Percentiles rank a stretch among this genome's conserved stretches.
phyloP scores from a whole-genome alignment of 495 filamentous ascomycete genomes.

The Astrothelium subdiscretum region DNA sequence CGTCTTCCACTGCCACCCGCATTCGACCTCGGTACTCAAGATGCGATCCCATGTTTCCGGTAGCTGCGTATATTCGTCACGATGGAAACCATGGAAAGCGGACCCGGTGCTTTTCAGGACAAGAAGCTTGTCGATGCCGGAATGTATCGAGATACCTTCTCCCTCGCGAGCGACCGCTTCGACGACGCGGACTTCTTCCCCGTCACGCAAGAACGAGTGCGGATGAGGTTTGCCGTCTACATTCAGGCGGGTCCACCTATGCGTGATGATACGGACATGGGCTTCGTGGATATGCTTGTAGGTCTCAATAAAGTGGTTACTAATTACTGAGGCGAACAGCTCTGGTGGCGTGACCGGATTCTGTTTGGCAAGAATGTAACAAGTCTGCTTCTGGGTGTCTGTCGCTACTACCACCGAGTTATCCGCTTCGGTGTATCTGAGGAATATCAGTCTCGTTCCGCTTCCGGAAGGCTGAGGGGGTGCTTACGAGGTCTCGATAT shows the following conservation, averaged over 20 bases:
- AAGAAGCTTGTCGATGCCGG: slow-evolving; percentile 62
- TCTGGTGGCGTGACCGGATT: slow-evolving; percentile 88
- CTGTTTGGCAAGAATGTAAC: slow-evolving; percentile 89
- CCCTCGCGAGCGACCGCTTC: slow-evolving; percentile 39
- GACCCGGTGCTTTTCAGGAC: slow-evolving; percentile 97
- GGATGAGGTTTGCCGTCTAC: slow-evolving; percentile 86
- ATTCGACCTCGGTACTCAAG: slow-evolving; percentile 82
- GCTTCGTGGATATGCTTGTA: slow-evolving; percentile 81
- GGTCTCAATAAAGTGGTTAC: slow-evolving; percentile 73
- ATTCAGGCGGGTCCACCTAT: slow-evolving; percentile 84
- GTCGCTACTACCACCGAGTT: slow-evolving; percentile 94
- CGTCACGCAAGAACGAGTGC: slow-evolving; percentile 89
- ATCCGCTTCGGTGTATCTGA: slow-evolving; percentile 81
- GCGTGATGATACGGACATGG: slow-evolving; percentile 66
- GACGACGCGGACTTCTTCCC: slow-evolving; percentile 73
- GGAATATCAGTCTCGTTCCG: slow-evolving; percentile 2
- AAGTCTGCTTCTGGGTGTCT: slow-evolving; percentile 96
- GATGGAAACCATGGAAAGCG: slow-evolving; percentile 86
- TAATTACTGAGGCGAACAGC: slow-evolving; percentile 75
- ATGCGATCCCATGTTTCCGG: slow-evolving; percentile 89
- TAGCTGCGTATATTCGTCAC: slow-evolving; percentile 86
- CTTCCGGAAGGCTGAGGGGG: background rate
- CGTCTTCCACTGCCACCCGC: slow-evolving; percentile 69
- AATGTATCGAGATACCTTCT: slow-evolving; percentile 32
- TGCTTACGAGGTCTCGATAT: slow-evolving; percentile 78